A percentile compares a stretch with the other conserved stretches of the same genome.
Conservation (phyloP, 257 asterid species). For the Rehmannia glutinosa region DNA sequence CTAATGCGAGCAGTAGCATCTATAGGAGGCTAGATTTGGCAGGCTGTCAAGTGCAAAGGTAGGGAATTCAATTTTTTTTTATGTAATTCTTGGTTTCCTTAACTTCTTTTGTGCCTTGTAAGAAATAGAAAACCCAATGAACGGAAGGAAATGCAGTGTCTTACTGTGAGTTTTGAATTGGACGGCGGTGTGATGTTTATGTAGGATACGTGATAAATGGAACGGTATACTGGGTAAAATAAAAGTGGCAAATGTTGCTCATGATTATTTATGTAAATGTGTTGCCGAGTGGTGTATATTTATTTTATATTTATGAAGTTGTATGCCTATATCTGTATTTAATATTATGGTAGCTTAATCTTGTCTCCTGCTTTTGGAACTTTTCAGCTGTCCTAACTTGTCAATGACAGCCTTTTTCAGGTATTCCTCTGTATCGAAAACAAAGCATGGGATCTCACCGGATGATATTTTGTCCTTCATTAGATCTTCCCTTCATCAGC, state of each 20-base stretch:
- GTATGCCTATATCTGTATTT: not conserved
- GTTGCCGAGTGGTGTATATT: not conserved
- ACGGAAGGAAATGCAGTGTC: not conserved
- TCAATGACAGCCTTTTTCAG: slow-evolving; percentile 67
- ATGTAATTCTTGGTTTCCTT: not conserved
- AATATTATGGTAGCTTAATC: not conserved
- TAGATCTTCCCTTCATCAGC: slow-evolving; percentile 48
- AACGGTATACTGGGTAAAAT: not conserved
- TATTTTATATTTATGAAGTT: not conserved
- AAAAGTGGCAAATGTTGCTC: not conserved
- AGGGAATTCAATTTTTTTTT: slow-evolving; percentile 9
- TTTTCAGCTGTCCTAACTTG: slow-evolving; percentile 41
- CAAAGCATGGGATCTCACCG: slow-evolving; percentile 20
- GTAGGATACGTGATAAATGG: not conserved
- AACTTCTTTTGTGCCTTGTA: not conserved
- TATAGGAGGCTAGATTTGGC: slow-evolving; percentile 16
- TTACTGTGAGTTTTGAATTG: not conserved
- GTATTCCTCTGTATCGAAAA: slow-evolving; percentile 50
- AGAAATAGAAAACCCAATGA: not conserved
- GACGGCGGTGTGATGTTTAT: not conserved
- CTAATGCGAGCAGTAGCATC: slow-evolving; percentile 13
- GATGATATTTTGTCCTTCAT: slow-evolving; percentile 48
- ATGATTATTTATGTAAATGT: not conserved
- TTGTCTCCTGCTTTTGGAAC: slow-evolving; percentile 16
- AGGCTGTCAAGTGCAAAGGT: slow-evolving; percentile 41